Evolutionary conservation across 169 alveolate species (phyloP).

Genomic region (Perkinsus chesapeaki): DNA sequence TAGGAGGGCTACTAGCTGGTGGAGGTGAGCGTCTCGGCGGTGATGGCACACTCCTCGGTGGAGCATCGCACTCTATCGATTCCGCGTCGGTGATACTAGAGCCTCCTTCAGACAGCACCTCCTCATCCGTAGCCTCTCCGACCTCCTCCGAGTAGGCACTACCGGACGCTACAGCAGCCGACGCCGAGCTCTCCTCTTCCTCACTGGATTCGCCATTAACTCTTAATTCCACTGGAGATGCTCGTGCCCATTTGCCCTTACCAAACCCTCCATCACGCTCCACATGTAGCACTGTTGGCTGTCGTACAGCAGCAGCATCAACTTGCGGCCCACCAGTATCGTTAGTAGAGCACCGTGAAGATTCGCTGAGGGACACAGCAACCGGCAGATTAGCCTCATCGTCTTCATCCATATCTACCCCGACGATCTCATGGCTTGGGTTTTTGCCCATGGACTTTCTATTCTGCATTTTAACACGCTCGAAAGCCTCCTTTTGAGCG

Average conservation of each 20-base stretch:
- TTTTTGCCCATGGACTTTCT: background rate
- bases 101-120: background rate
- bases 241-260: too few species aligned
- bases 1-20: background rate
- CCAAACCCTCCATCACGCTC: too few species aligned
- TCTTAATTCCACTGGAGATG: too few species aligned
- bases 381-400: background rate
- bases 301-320: too few species aligned
- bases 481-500: background rate
- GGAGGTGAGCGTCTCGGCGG: background rate
- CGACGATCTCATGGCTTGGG: background rate
- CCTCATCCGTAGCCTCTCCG: too few species aligned
- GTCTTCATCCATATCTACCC: background rate
- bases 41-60: background rate
- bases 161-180: too few species aligned
- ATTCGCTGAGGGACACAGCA: background rate
- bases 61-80: background rate
- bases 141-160: too few species aligned
- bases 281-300: too few species aligned
- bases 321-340: background rate
- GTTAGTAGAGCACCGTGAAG: background rate
- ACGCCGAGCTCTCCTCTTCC: too few species aligned
- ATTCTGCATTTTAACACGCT: background rate
- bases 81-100: background rate
- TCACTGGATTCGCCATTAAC: too few species aligned